Percentiles rank a stretch among this genome's conserved stretches.
Evolutionary conservation across 129 eudicot species (phyloP).

Genomic region (Tagetes patula): DNA sequence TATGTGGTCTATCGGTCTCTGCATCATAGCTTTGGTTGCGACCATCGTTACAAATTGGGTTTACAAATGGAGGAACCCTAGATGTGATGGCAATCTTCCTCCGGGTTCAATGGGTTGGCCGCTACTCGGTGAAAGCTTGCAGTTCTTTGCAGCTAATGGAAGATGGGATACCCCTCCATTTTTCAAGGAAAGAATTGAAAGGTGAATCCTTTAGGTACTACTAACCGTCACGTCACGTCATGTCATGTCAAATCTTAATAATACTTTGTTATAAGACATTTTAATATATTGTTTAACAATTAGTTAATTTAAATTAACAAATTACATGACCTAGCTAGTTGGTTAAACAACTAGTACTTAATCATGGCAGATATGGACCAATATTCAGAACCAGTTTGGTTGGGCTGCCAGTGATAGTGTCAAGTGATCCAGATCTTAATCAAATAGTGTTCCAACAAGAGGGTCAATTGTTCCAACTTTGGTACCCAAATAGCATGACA

Average conservation of each 20-base stretch:
- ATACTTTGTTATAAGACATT: no score
- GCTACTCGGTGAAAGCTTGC: constrained; percentile 61
- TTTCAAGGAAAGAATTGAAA: constrained; percentile 68
- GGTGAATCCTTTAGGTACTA: constrained; percentile 35
- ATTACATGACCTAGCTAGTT: no score
- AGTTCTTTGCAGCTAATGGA: constrained; percentile 56
- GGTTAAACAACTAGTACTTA: background rate
- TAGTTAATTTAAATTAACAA: background rate
- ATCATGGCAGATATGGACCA: constrained; percentile 59
- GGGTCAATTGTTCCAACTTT: constrained; percentile 61
- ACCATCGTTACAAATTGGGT: constrained; percentile 50
- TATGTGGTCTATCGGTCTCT: constrained; percentile 42
- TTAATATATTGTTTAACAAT: background rate
- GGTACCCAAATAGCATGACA: constrained; percentile 77
- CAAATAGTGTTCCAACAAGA: constrained; percentile 71
- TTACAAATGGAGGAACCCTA: constrained; percentile 71
- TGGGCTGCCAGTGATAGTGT: constrained; percentile 70
- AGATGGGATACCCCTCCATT: constrained; percentile 62
- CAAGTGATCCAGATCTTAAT: constrained; percentile 71
- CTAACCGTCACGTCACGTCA: background rate
- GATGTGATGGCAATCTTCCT: constrained; percentile 74
- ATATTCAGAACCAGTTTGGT: constrained; percentile 70
- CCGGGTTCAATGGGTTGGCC: constrained; percentile 98
- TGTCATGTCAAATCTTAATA: no score
- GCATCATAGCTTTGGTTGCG: constrained; percentile 35